These are phyloP conservation scores for Dissophora globulifera DNA, from an alignment of 192 early-diverging fungal species.

Conservation along the genomic window DNA sequence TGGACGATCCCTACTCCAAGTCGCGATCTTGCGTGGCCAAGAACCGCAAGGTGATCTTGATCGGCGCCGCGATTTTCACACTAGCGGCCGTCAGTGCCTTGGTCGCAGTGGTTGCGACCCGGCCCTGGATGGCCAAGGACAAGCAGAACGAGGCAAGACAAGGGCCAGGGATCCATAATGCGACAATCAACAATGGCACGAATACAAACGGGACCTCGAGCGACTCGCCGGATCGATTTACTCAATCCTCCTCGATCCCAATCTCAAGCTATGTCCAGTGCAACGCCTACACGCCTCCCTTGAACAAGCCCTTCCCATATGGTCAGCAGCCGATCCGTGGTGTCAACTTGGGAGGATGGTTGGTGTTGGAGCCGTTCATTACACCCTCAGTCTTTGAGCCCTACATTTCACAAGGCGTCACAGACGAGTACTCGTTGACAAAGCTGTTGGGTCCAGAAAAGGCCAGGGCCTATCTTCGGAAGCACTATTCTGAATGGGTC, in stretches of 20 bases:
- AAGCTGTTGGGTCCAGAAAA: slow-evolving; percentile 66
- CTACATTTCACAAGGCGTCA: slow-evolving; percentile 36
- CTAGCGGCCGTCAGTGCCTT: slow-evolving; percentile 9
- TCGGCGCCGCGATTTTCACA: slow-evolving; percentile 24
- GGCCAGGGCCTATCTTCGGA: slow-evolving; percentile 55
- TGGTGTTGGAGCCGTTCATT: slow-evolving; percentile 73
- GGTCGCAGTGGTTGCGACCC: slow-evolving; percentile 8
- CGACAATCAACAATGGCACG: slow-evolving; percentile 6
- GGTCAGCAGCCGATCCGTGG: slow-evolving; percentile 67
- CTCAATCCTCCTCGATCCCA: not conserved
- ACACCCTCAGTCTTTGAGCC: slow-evolving; percentile 63
- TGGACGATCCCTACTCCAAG: not conserved
- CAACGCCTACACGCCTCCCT: slow-evolving; percentile 53
- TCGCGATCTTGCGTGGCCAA: slow-evolving; percentile 12
- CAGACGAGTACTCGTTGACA: slow-evolving; percentile 77
- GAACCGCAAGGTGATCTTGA: slow-evolving; percentile 24
- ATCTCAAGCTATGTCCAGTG: slow-evolving; percentile 23
- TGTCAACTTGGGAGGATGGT: slow-evolving; percentile 78
- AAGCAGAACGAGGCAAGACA: too few relatives aligned
- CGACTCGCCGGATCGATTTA: slow-evolving; percentile 26
- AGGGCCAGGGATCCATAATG: too few relatives aligned
- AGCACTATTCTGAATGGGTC: slow-evolving; percentile 72
- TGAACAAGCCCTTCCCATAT: slow-evolving; percentile 57
- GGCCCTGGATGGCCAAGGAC: too few relatives aligned
- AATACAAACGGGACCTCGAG: not conserved